A percentile compares a stretch with the other conserved stretches of the same genome.
These are phyloP conservation scores for Rasamsonia emersonii DNA, from an alignment of 2,329 filamentous ascomycete species.

Conservation along the genomic window DNA sequence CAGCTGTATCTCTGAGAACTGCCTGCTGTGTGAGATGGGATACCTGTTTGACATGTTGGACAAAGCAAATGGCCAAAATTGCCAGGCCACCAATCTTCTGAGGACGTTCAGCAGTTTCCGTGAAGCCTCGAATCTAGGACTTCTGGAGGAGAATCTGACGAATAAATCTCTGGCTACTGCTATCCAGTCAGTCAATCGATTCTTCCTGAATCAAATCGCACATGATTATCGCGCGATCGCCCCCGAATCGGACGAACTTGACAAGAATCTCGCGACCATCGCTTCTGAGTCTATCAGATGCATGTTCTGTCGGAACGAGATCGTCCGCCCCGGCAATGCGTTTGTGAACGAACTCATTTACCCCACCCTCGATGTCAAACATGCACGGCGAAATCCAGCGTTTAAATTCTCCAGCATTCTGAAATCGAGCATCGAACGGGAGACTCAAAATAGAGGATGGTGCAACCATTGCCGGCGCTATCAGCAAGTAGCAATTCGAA, in stretches of 20 bases:
- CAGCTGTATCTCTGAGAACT: slow-evolving; percentile 71
- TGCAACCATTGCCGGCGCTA: slow-evolving; percentile 86
- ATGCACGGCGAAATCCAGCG: slow-evolving; percentile 38
- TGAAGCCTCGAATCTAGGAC: slow-evolving; percentile 65
- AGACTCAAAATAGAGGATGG: slow-evolving; percentile 85
- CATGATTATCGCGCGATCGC: slow-evolving; percentile 65
- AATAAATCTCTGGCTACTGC: slow-evolving; percentile 67
- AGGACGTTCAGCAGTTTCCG: slow-evolving; percentile 80
- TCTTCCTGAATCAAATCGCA: slow-evolving; percentile 72
- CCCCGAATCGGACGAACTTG: slow-evolving; percentile 56
- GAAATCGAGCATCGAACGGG: slow-evolving; percentile 85
- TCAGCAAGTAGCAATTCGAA: slow-evolving; percentile 75
- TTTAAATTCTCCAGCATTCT: slow-evolving; percentile 76
- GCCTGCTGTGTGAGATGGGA: slow-evolving; percentile 85
- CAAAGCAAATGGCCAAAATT: slow-evolving; percentile 87
- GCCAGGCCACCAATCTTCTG: slow-evolving; percentile 89
- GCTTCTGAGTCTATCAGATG: slow-evolving; percentile 59
- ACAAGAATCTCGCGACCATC: slow-evolving; percentile 50
- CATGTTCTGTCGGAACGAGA: slow-evolving; percentile 80
- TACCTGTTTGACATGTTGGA: slow-evolving; percentile 98
- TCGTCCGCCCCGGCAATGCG: slow-evolving; percentile 66
- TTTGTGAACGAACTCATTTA: slow-evolving; percentile 84
- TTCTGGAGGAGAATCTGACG: slow-evolving; percentile 75
- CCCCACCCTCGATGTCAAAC: slow-evolving; percentile 50
- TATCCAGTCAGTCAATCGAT: slow-evolving; percentile 78